Percentiles rank a stretch among this genome's conserved stretches.
Evolutionary conservation across 768 basidiomycete species (phyloP).

Genomic region (Tubosaeta brunneosetosa): DNA sequence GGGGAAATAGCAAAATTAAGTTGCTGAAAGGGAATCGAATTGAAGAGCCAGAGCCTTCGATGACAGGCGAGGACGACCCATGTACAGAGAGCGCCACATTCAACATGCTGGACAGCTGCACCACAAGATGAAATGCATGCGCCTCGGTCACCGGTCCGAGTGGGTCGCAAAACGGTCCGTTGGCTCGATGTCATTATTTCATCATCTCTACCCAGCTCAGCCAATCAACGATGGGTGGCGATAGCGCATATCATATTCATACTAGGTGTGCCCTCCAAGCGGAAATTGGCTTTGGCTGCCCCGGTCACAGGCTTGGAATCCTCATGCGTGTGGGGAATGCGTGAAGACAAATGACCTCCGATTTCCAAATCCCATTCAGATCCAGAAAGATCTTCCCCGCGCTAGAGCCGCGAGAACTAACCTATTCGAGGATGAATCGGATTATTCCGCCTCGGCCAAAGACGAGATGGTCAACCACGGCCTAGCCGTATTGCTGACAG

Average conservation of each 20-base stretch:
- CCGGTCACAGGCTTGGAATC: not conserved
- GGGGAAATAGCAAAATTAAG: not conserved
- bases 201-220: not conserved
- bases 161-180: not conserved
- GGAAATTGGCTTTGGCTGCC: slow-evolving; percentile 1
- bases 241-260: not conserved
- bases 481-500: not conserved
- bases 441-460: not conserved
- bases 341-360: not conserved
- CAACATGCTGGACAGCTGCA: not conserved
- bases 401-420: not conserved
- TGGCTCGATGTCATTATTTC: not conserved
- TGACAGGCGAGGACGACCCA: not conserved
- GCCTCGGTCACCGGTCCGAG: not conserved
- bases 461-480: not conserved
- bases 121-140: not conserved
- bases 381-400: not conserved
- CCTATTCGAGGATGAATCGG: not conserved
- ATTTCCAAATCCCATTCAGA: not conserved
- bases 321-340: not conserved
- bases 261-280: not conserved
- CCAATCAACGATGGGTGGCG: not conserved
- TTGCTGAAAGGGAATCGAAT: not conserved
- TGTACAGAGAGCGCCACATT: not conserved
- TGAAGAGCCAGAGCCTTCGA: no score